Percentiles rank a stretch among this genome's conserved stretches.
phyloP scores from a whole-genome alignment of 176 grass and related monocot species.

The Rhynchospora breviuscula region DNA sequence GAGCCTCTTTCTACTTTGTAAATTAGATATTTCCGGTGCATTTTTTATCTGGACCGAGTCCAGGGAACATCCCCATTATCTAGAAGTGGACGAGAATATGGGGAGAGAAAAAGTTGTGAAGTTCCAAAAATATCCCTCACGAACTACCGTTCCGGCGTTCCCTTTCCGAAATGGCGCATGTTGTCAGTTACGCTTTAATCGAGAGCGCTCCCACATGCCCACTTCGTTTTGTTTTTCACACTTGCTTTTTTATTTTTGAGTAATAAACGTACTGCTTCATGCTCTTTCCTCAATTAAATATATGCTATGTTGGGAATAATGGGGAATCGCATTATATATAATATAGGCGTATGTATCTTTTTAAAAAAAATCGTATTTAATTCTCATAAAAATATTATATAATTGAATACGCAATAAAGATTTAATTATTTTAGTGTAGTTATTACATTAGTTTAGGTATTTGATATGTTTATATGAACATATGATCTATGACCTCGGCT shows the following conservation, averaged over 20 bases:
- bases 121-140: not conserved
- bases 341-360: too few species aligned
- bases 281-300: not conserved
- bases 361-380: too few species aligned
- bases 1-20: not conserved
- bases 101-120: not conserved
- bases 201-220: slow-evolving; percentile 2
- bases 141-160: not conserved
- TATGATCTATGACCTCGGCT: too few species aligned
- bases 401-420: too few species aligned
- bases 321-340: too few species aligned
- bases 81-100: slow-evolving; percentile 10
- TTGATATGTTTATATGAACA: too few species aligned
- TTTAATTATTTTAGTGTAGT: too few species aligned
- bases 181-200: slow-evolving; percentile 21
- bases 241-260: not conserved
- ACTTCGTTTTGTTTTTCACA: slow-evolving; percentile 4
- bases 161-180: slow-evolving; percentile 17
- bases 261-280: not conserved
- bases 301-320: too few species aligned
- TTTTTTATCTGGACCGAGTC: not conserved
- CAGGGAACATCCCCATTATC: not conserved
- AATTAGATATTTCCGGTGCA: slow-evolving; percentile 16
- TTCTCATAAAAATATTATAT: too few species aligned
- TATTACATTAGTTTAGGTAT: too few species aligned